Percentiles rank a stretch among this genome's conserved stretches.
These are phyloP conservation scores for Arthrobotrys musiformis DNA, from an alignment of 2,329 filamentous ascomycete species.

Conservation along the genomic window DNA sequence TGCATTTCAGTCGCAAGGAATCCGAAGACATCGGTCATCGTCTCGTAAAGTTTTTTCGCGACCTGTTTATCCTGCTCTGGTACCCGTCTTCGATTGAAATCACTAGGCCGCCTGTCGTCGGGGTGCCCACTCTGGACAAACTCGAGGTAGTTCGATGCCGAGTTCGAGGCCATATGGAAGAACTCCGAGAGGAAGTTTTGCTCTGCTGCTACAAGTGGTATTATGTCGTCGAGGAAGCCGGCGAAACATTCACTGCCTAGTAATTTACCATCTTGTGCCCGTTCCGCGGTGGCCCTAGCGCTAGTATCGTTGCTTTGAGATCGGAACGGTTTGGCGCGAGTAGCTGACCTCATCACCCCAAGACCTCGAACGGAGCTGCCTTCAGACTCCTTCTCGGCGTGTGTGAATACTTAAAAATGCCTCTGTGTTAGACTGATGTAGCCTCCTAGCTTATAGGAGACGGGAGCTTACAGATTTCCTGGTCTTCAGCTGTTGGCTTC, in stretches of 20 bases:
- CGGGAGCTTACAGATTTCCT: conserved; percentile 69
- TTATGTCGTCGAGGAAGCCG: conserved; percentile 80
- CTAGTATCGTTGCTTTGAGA: conserved; percentile 73
- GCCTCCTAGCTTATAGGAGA: neutral
- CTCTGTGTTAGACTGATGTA: neutral
- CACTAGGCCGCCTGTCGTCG: conserved; percentile 75
- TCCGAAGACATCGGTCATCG: conserved; percentile 88
- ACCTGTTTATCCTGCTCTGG: conserved; percentile 90
- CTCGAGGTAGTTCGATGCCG: conserved; percentile 75
- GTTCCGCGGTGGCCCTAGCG: conserved; percentile 68
- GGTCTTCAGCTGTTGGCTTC: conserved; percentile 80
- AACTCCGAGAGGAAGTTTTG: conserved; percentile 98
- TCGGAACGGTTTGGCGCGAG: conserved; percentile 77
- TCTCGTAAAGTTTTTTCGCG: conserved; percentile 82
- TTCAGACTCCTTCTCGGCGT: conserved; percentile 88
- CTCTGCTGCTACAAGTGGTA: conserved; percentile 87
- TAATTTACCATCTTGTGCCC: conserved; percentile 68
- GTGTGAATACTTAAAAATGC: conserved; percentile 75
- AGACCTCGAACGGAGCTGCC: conserved; percentile 82
- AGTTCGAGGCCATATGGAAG: conserved; percentile 91
- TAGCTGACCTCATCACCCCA: conserved; percentile 93
- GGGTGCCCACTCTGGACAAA: conserved; percentile 75
- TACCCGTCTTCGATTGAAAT: conserved; percentile 77
- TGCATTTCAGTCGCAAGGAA: conserved; percentile 84
- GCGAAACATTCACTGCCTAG: conserved; percentile 75